A percentile compares a stretch with the other conserved stretches of the same genome.
phyloP scores from a whole-genome alignment of 2,329 filamentous ascomycete species.

The Byssoonygena ceratinophila region DNA sequence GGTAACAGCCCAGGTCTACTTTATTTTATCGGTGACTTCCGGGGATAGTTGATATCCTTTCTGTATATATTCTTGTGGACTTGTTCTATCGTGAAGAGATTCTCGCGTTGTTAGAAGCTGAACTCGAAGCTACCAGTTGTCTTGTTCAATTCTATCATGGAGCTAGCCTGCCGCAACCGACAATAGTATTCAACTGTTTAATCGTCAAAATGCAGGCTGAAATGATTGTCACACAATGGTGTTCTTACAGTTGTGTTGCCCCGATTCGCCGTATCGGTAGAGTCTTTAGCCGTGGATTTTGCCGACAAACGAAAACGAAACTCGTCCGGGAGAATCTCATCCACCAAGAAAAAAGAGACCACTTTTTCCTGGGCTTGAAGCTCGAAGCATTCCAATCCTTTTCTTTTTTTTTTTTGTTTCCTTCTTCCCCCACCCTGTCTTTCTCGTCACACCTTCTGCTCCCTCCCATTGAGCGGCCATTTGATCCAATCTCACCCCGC shows the following conservation, averaged over 20 bases:
- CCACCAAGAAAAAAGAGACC: neutral
- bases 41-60: too few species aligned
- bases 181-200: too few species aligned
- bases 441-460: neutral
- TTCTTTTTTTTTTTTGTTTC: neutral
- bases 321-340: neutral
- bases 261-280: neutral
- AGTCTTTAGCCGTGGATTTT: slow-evolving; percentile 9
- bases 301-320: slow-evolving; percentile 1
- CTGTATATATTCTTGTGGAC: too few species aligned
- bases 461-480: neutral
- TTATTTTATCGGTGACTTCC: too few species aligned
- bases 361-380: neutral
- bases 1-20: too few species aligned
- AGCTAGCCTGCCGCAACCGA: too few species aligned
- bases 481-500: neutral
- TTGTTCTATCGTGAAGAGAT: too few species aligned
- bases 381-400: neutral
- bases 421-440: too few species aligned
- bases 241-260: neutral
- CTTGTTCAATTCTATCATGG: neutral
- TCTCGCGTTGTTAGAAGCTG: too few species aligned
- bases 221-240: neutral
- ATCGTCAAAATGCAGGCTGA: neutral
- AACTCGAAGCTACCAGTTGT: too few species aligned